phyloP scores from a whole-genome alignment of 2,329 filamentous ascomycete species.

The Knufia fluminis region DNA sequence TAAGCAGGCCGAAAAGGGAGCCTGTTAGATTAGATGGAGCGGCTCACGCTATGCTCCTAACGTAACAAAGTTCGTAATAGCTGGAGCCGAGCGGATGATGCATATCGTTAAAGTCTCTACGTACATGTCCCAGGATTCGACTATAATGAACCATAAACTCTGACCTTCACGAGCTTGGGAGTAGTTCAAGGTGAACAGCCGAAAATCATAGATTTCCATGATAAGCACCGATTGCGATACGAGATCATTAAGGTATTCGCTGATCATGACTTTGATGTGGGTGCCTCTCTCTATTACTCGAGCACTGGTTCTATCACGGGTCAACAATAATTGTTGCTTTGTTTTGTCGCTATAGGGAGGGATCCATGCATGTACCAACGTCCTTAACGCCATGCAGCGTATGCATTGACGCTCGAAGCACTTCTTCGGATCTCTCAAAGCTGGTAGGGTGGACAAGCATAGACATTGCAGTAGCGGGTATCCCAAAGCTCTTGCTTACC shows the following conservation, averaged over 20 bases:
- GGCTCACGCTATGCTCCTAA: background rate
- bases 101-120: background rate
- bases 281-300: no score
- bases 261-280: no score
- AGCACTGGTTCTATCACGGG: no score
- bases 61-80: constrained; percentile 1
- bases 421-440: background rate
- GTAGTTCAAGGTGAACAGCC: background rate
- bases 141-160: background rate
- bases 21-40: constrained; percentile 8
- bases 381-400: no score
- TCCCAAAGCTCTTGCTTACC: constrained; percentile 1
- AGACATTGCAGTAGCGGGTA: background rate
- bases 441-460: background rate
- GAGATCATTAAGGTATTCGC: no score
- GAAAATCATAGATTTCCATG: no score
- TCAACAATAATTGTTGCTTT: no score
- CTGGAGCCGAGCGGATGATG: constrained; percentile 4
- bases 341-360: no score
- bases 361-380: no score
- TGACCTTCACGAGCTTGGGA: background rate
- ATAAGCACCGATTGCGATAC: no score
- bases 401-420: no score
- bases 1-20: constrained; percentile 9
- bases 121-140: background rate